These are phyloP conservation scores for Phellinidium pouzarii DNA, from an alignment of 1,284 basidiomycete genomes.

Conservation along the genomic window DNA sequence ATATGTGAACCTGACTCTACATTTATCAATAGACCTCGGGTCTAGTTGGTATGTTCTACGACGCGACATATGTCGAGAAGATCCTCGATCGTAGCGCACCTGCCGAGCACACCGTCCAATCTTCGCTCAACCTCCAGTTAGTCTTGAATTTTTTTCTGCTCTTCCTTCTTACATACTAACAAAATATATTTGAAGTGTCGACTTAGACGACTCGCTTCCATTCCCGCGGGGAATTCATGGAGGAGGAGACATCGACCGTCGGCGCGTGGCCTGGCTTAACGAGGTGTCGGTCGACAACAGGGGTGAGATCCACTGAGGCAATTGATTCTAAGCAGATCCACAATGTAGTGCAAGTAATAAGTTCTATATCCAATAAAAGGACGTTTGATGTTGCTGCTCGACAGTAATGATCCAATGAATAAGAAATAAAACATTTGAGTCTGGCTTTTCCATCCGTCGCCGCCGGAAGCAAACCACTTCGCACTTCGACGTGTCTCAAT, in stretches of 20 bases:
- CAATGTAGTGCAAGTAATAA: too few relatives aligned
- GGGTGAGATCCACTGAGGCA: too few relatives aligned
- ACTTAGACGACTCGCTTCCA: conserved; percentile 7
- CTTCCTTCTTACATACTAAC: not conserved
- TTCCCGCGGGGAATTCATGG: conserved; percentile 8
- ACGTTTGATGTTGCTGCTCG: too few relatives aligned
- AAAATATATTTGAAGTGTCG: conserved; percentile 5
- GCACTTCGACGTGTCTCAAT: too few relatives aligned
- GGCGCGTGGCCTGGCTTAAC: conserved; percentile 11
- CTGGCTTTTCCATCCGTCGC: too few relatives aligned
- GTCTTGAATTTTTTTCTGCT: not conserved
- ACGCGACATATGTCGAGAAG: conserved; percentile 13
- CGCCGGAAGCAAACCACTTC: too few relatives aligned
- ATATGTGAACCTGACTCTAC: too few relatives aligned
- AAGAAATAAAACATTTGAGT: too few relatives aligned
- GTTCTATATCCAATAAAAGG: too few relatives aligned
- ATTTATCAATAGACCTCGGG: conserved; percentile 10
- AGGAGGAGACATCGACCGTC: conserved; percentile 6
- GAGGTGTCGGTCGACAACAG: conserved; percentile 17
- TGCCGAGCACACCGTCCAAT: conserved; percentile 13
- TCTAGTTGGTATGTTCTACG: conserved; percentile 14
- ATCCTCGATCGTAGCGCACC: conserved; percentile 8
- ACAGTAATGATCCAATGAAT: too few relatives aligned
- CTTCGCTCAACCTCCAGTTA: conserved; percentile 16
- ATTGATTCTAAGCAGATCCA: too few relatives aligned